A percentile compares a stretch with the other conserved stretches of the same genome.
Evolutionary conservation across 441 rosid species (phyloP).

Genomic region (Bruguiera hainesii): DNA sequence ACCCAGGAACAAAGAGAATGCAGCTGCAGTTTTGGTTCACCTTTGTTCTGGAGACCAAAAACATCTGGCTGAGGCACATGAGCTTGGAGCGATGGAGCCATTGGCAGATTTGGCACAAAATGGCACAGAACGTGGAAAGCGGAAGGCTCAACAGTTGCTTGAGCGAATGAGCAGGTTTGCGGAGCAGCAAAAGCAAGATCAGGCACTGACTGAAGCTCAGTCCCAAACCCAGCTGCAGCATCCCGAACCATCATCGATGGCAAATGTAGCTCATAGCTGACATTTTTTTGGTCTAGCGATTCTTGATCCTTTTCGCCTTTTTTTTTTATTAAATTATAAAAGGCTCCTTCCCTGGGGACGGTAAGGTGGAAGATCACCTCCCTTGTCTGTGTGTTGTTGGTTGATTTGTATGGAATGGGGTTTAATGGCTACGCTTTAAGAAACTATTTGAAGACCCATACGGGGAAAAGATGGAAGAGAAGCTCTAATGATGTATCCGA

Average conservation of each 20-base stretch:
- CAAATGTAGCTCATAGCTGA: constrained; percentile 43
- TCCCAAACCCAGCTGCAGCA: constrained; percentile 31
- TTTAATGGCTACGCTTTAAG: constrained; percentile 19
- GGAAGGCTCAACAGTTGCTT: constrained; percentile 86
- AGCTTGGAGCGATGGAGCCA: constrained; percentile 67
- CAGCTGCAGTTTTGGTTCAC: constrained; percentile 93
- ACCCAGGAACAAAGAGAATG: constrained; percentile 87
- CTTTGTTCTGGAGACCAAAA: constrained; percentile 76
- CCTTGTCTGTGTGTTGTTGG: constrained; percentile 38
- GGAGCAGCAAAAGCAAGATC: constrained; percentile 67
- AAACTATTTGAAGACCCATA: constrained; percentile 10
- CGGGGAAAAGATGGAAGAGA: constrained; percentile 6
- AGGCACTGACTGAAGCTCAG: constrained; percentile 33
- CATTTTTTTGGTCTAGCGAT: constrained; percentile 16
- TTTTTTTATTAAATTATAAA: constrained; percentile 10
- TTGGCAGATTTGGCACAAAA: constrained; percentile 70
- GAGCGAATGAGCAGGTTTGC: constrained; percentile 60
- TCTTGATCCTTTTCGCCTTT: constrained; percentile 19
- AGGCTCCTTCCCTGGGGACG: constrained; percentile 32
- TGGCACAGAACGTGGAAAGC: constrained; percentile 88
- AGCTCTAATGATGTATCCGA: constrained; percentile 14
- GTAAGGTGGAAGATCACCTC: constrained; percentile 61
- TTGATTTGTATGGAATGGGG: constrained; percentile 29
- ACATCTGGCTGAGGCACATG: constrained; percentile 62
- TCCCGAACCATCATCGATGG: constrained; percentile 28